A percentile compares a stretch with the other conserved stretches of the same genome.
Conservation (phyloP, 345 rosid genomes). For the Aethionema arabicum region DNA sequence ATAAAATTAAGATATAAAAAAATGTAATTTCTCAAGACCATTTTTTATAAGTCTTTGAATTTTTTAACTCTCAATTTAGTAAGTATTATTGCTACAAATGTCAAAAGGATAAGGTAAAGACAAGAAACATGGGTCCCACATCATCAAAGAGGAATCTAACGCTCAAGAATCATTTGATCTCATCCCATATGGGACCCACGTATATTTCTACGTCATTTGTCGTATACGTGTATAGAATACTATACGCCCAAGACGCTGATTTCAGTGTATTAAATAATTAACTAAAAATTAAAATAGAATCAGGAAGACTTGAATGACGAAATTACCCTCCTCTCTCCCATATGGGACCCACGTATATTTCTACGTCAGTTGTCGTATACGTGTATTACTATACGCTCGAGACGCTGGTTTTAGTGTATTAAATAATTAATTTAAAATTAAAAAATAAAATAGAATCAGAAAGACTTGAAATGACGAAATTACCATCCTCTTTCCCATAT, state of each 20-base stretch:
- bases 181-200: slow-evolving; percentile 6
- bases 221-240: slow-evolving; percentile 3
- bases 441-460: slow-evolving; percentile 6
- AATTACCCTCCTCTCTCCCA: slow-evolving; percentile 16
- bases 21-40: not conserved
- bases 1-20: too few species aligned
- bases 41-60: too few species aligned
- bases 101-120: slow-evolving; percentile 28
- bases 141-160: slow-evolving; percentile 29
- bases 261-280: not conserved
- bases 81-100: too few species aligned
- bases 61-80: too few species aligned
- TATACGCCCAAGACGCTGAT: not conserved
- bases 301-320: slow-evolving; percentile 20
- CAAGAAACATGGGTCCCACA: slow-evolving; percentile 16
- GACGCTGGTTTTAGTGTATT: slow-evolving; percentile 32
- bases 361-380: slow-evolving; percentile 8
- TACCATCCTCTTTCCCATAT: slow-evolving; percentile 7
- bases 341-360: slow-evolving; percentile 5
- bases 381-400: slow-evolving; percentile 7
- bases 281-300: slow-evolving; percentile 4
- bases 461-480: slow-evolving; percentile 19
- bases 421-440: slow-evolving; percentile 8
- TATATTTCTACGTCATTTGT: slow-evolving; percentile 3
- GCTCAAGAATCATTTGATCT: slow-evolving; percentile 32